A percentile compares a stretch with the other conserved stretches of the same genome.
Conservation (phyloP, 257 asterid species). For the Fraxinus anomala region DNA sequence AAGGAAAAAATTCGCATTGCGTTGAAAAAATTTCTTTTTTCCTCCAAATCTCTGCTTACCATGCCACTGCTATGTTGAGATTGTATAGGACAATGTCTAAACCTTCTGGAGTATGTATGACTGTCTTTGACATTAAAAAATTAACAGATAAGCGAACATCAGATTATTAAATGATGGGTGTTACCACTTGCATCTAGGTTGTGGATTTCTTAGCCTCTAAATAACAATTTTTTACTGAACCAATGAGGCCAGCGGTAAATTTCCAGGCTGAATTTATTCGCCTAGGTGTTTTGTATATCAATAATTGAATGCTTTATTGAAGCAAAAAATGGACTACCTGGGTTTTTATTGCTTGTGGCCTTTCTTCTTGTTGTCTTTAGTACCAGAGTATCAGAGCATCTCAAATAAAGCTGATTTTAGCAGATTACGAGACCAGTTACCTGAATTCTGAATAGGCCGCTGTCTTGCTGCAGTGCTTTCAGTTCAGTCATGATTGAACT, state of each 20-base stretch:
- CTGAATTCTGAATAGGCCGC: neutral
- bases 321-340: neutral
- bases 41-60: neutral
- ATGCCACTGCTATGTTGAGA: neutral
- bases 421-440: neutral
- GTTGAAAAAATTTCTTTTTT: neutral
- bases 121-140: neutral
- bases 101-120: neutral
- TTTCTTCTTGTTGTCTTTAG: neutral
- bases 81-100: neutral
- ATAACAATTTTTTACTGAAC: no score
- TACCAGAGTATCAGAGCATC: neutral
- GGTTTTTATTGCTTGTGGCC: neutral
- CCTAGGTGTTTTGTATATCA: no score
- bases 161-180: neutral
- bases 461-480: neutral
- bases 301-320: no score
- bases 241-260: neutral
- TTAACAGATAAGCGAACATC: neutral
- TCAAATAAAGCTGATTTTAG: neutral
- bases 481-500: neutral
- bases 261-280: neutral
- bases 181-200: neutral
- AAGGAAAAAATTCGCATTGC: neutral
- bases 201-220: neutral